Conservation (phyloP, 2,329 filamentous ascomycete genomes). For the Ophiostoma perfectum region DNA sequence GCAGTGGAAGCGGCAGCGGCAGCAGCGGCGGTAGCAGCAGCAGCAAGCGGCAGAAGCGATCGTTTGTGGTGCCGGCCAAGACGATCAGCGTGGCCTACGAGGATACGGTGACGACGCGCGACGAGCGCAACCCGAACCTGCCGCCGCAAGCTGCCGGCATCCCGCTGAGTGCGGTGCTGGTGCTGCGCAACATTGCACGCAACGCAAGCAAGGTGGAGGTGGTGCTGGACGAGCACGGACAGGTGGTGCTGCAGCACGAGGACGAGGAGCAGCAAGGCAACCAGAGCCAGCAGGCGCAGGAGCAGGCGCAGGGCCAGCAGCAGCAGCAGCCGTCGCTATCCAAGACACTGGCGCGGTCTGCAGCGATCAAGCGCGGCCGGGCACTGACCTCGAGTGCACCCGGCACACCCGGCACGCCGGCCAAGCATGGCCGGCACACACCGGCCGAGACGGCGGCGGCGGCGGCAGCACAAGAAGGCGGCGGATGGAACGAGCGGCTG, state of each 20-base stretch:
- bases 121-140: constrained; percentile 54
- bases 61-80: constrained; percentile 51
- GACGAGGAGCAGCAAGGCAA: constrained; percentile 44
- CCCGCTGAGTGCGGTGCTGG: constrained; percentile 69
- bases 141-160: constrained; percentile 65
- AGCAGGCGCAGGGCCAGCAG: not conserved
- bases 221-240: constrained; percentile 19
- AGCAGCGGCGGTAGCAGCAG: constrained; percentile 10
- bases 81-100: constrained; percentile 51
- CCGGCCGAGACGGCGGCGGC: constrained; percentile 9
- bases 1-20: not conserved
- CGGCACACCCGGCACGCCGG: not conserved
- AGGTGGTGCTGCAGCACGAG: constrained; percentile 27
- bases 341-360: constrained; percentile 1
- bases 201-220: constrained; percentile 58
- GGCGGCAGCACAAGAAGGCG: constrained; percentile 30
- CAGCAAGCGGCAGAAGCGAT: constrained; percentile 35
- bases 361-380: constrained; percentile 12
- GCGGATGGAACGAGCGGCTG: constrained; percentile 61
- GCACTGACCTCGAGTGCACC: not conserved
- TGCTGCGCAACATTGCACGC: constrained; percentile 71
- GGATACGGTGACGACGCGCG: constrained; percentile 51
- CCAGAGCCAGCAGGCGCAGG: constrained; percentile 35
- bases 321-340: constrained; percentile 10
- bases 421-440: not conserved